phyloP scores from a whole-genome alignment of 2,329 filamentous ascomycete genomes.

The Colletotrichum cuscutae region DNA sequence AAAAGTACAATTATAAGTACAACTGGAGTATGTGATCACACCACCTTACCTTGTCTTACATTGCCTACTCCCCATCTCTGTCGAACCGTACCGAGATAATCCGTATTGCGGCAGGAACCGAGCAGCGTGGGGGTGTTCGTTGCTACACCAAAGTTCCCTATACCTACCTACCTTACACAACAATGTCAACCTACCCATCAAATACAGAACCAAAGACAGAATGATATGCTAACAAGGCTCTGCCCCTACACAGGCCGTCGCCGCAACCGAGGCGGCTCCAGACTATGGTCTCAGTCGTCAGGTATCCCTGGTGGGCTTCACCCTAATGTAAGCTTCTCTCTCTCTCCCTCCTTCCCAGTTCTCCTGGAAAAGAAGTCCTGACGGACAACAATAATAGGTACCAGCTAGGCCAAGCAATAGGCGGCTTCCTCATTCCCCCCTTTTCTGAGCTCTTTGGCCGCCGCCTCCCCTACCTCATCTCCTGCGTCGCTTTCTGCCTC shows the following conservation, averaged over 20 bases:
- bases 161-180: neutral
- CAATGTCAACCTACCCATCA: neutral
- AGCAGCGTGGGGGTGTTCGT: neutral
- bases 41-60: neutral
- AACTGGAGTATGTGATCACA: constrained; percentile 16
- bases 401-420: constrained; percentile 49
- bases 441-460: constrained; percentile 50
- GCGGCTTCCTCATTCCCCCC: constrained; percentile 50
- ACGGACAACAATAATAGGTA: constrained; percentile 36
- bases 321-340: constrained; percentile 36
- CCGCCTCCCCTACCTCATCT: constrained; percentile 45
- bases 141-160: neutral
- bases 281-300: constrained; percentile 22
- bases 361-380: too few relatives aligned
- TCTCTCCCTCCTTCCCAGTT: neutral
- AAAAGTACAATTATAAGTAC: constrained; percentile 29
- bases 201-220: neutral
- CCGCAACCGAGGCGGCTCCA: constrained; percentile 21
- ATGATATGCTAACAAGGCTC: neutral
- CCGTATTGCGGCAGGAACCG: constrained; percentile 5
- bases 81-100: neutral
- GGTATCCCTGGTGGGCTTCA: constrained; percentile 39
- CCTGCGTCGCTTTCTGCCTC: constrained; percentile 44
- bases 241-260: constrained; percentile 7
- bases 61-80: too few relatives aligned